These are phyloP conservation scores for Cinnamomum chago DNA, from an alignment of 164 flowering plant species.

Conservation along the genomic window DNA sequence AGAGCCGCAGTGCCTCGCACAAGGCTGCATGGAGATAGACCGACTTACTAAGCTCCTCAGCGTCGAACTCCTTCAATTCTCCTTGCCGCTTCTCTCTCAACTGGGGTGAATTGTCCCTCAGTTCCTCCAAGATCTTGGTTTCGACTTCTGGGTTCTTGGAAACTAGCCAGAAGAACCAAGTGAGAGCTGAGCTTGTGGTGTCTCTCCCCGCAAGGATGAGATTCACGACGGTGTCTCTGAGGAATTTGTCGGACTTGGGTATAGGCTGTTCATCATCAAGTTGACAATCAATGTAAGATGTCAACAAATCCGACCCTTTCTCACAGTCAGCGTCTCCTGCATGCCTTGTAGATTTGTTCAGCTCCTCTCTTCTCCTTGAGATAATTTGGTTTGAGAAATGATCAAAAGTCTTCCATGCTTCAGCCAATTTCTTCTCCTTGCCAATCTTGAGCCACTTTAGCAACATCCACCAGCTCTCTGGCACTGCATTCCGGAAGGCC, in stretches of 20 bases:
- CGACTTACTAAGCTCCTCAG: slow-evolving; percentile 19
- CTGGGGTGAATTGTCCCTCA: background rate
- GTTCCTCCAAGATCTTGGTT: background rate
- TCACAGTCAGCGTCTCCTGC: background rate
- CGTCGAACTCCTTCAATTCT: background rate
- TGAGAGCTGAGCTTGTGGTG: background rate
- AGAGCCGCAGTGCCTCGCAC: slow-evolving; percentile 32
- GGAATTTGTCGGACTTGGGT: background rate
- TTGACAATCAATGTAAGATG: slow-evolving; percentile 8
- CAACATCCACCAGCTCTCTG: slow-evolving; percentile 23
- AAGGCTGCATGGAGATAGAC: slow-evolving; percentile 38
- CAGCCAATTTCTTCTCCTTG: slow-evolving; percentile 19
- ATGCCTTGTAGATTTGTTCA: background rate
- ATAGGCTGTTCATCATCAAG: background rate
- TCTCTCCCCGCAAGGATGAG: slow-evolving; percentile 15
- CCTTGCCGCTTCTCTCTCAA: background rate
- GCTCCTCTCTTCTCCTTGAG: slow-evolving; percentile 1
- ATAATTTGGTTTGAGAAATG: slow-evolving; percentile 6
- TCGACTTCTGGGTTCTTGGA: slow-evolving; percentile 1
- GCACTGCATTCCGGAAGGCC: slow-evolving; percentile 18
- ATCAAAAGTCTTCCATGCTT: slow-evolving; percentile 12
- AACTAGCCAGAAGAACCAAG: slow-evolving; percentile 24
- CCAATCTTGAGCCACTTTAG: slow-evolving; percentile 20
- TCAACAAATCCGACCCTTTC: slow-evolving; percentile 6
- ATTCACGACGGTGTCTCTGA: slow-evolving; percentile 10